Evolutionary conservation across 2,329 filamentous ascomycete species (phyloP), one percentile per base, ranked within the genome.

Genomic region (Ophiostoma ulmi): DNA sequence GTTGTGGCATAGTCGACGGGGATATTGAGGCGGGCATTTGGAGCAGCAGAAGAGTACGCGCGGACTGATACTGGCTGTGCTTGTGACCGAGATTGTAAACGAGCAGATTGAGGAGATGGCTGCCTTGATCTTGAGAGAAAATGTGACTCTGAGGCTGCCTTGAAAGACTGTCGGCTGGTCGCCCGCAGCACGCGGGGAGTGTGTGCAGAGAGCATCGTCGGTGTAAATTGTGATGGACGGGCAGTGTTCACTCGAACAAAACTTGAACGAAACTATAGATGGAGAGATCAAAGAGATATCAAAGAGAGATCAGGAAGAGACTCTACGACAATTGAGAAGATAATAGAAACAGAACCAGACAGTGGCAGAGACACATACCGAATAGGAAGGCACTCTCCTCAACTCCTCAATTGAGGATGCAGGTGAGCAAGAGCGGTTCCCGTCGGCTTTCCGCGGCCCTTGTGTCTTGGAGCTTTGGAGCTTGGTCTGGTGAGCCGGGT

Each of bases 1-100:
- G 91, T 96, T 20, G 90, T 89, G 73, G 89, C 87, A 81, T 95
- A 99, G 83, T 98, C 94, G 75, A 93, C 88, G 7, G 94, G 92
- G 67, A 93, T 81, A 79, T 99, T 99, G 70, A 99, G 87, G 74
- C 83, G 85, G 69, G 88, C 87, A 71, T 86, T 86, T 36, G 85
- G 85, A 11, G 69, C 48, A 71, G 86, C 84, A 68, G 85, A 85
- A 70, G 86, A 88, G 78, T 88, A 88, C 8, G 20, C 3, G 44
- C 69, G 66, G 35, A 13, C 17, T 38, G 58, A 13, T 36, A 35
- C 44, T 17, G 58, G 58, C 58, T 65, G 63, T 22, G 20, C 20
- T 2, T 3, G 14, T 22, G 63, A 3, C 1, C 3, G 58, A 35
- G 26, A 8, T 13, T 63, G 58, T 17, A 35, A 35, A 17, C 26